These are phyloP conservation scores for Cicer yamashitae DNA, from an alignment of 306 rosid species.

Conservation along the genomic window DNA sequence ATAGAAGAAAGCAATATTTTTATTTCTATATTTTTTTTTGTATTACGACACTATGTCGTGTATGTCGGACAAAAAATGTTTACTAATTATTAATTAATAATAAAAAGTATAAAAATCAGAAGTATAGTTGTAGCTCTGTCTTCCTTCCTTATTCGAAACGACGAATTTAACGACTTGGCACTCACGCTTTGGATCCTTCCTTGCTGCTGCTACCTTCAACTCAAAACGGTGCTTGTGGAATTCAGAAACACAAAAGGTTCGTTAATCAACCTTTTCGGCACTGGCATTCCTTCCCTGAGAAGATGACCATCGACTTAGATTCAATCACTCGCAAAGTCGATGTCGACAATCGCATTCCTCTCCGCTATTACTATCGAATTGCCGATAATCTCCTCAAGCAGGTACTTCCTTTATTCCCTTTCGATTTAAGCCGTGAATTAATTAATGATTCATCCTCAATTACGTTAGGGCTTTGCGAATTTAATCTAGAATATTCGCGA, in stretches of 20 bases:
- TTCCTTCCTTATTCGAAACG: constrained; percentile 45
- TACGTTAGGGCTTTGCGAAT: constrained; percentile 48
- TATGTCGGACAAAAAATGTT: not conserved
- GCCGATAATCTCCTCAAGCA: constrained; percentile 94
- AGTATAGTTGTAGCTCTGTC: not conserved
- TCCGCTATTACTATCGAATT: constrained; percentile 83
- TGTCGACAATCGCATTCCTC: constrained; percentile 83
- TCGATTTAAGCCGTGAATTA: not conserved
- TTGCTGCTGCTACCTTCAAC: constrained; percentile 21
- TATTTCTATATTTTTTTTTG: too few relatives aligned
- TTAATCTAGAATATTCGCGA: constrained; percentile 29
- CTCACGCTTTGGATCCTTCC: constrained; percentile 40
- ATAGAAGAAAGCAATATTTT: too few relatives aligned
- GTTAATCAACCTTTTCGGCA: constrained; percentile 26
- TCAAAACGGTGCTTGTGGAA: constrained; percentile 31
- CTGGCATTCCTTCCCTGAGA: constrained; percentile 50
- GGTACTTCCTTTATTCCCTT: constrained; percentile 50
- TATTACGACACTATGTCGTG: constrained; percentile 36
- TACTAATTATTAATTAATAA: too few relatives aligned
- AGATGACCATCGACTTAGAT: constrained; percentile 78
- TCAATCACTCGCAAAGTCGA: constrained; percentile 70
- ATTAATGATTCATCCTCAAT: constrained; percentile 16
- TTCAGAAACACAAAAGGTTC: constrained; percentile 25
- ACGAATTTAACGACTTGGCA: constrained; percentile 47
- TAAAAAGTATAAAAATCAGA: not conserved